A percentile compares a stretch with the other conserved stretches of the same genome.
Evolutionary conservation across 2,329 filamentous ascomycete species (phyloP).

Genomic region (Emydomyces testavorans): DNA sequence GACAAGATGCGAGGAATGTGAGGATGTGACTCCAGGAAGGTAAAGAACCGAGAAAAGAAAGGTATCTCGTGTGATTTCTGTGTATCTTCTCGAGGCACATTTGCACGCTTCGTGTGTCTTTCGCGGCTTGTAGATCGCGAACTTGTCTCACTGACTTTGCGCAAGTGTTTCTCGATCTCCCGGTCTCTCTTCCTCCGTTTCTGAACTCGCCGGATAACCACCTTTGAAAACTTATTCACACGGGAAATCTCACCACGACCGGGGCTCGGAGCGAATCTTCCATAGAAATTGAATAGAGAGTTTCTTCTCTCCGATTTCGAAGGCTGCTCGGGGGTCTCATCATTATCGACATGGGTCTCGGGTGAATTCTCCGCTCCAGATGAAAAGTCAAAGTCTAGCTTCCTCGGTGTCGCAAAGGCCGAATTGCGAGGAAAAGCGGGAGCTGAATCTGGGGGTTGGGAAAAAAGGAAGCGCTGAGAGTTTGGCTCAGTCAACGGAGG

Average conservation of each 20-base stretch:
- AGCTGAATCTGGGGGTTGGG: constrained; percentile 25
- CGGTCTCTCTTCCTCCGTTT: constrained; percentile 41
- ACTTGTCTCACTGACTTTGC: constrained; percentile 34
- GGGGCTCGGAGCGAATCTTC: constrained; percentile 38
- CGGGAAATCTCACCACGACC: constrained; percentile 56
- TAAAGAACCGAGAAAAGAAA: constrained; percentile 43
- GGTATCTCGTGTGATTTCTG: constrained; percentile 15
- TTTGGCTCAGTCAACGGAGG: constrained; percentile 38
- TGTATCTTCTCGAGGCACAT: neutral
- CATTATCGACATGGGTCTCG: constrained; percentile 35
- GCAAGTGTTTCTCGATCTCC: constrained; percentile 34
- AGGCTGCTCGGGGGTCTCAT: constrained; percentile 38
- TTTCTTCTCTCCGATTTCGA: constrained; percentile 27
- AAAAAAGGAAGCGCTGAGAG: constrained; percentile 42
- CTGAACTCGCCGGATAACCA: constrained; percentile 36
- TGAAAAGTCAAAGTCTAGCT: constrained; percentile 39
- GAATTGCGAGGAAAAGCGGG: constrained; percentile 27
- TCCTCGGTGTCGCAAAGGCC: constrained; percentile 41
- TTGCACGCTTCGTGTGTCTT: constrained; percentile 15
- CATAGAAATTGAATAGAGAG: constrained; percentile 34
- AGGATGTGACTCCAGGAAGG: constrained; percentile 53
- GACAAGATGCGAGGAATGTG: constrained; percentile 54
- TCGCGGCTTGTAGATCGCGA: constrained; percentile 31
- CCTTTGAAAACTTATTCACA: constrained; percentile 38
- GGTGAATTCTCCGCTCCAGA: constrained; percentile 39